Conservation (phyloP, 371 early-diverging fungal species). For the Parasitella parasitica region DNA sequence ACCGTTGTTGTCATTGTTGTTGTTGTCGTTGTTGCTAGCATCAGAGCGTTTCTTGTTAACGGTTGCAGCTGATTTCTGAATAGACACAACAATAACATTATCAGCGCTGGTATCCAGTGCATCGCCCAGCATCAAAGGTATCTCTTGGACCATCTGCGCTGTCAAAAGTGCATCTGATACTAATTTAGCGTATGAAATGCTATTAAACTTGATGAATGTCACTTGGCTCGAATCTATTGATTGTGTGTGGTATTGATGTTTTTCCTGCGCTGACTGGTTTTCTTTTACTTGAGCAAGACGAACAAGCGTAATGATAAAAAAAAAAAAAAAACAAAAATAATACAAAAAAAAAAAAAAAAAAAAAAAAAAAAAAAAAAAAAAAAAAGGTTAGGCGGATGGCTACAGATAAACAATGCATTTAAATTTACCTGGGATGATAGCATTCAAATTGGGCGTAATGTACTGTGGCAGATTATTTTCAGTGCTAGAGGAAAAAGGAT, state of each 20-base stretch:
- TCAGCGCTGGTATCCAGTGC: slow-evolving; percentile 26
- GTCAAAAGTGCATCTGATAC: slow-evolving; percentile 38
- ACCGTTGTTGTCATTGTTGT: no score
- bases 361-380: no score
- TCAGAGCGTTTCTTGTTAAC: slow-evolving; percentile 9
- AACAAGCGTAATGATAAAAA: slow-evolving; percentile 57
- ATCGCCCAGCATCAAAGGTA: slow-evolving; percentile 31
- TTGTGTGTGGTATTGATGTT: slow-evolving; percentile 5
- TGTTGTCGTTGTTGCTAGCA: no score
- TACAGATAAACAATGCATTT: neutral
- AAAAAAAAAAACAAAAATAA: no score
- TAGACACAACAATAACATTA: slow-evolving; percentile 43
- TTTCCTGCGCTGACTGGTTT: slow-evolving; percentile 5
- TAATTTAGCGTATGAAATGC: slow-evolving; percentile 38
- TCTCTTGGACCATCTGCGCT: slow-evolving; percentile 41
- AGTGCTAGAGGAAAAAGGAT: neutral
- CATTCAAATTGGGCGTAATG: slow-evolving; percentile 45
- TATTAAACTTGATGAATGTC: slow-evolving; percentile 36
- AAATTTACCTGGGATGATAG: slow-evolving; percentile 27
- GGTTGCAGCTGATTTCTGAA: slow-evolving; percentile 4
- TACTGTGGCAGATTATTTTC: slow-evolving; percentile 26
- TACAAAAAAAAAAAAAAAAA: no score
- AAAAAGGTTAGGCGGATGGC: neutral
- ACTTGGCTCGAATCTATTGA: slow-evolving; percentile 29
- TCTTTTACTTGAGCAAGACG: slow-evolving; percentile 31